Percentiles rank a stretch among this genome's conserved stretches.
Evolutionary conservation across 2,329 filamentous ascomycete genomes (phyloP).

Genomic region (Teratosphaeria epicoccoides): DNA sequence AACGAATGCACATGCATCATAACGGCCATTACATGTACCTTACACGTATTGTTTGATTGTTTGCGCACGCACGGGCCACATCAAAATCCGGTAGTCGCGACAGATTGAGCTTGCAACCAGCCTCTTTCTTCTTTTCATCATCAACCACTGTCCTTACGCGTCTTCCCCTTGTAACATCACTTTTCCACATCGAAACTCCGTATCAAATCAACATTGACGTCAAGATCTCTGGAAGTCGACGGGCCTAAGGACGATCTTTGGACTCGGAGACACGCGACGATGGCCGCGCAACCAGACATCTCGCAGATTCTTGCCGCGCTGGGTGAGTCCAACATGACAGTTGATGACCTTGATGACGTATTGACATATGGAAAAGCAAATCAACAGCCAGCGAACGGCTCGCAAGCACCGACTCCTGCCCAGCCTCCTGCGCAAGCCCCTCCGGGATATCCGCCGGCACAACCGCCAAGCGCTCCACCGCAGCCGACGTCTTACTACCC

Average conservation of each 20-base stretch:
- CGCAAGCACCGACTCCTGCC: constrained; percentile 34
- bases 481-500: constrained; percentile 37
- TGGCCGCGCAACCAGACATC: constrained; percentile 39
- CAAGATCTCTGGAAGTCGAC: not conserved
- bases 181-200: not conserved
- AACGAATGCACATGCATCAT: no score
- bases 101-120: not conserved
- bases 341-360: not conserved
- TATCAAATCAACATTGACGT: not conserved
- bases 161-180: not conserved
- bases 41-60: no score
- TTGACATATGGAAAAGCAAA: constrained; percentile 30
- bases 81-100: not conserved
- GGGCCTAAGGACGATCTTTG: not conserved
- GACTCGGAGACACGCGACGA: constrained; percentile 14
- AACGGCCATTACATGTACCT: no score
- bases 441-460: constrained; percentile 35
- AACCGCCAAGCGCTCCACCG: constrained; percentile 24
- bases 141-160: not conserved
- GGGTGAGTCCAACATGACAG: constrained; percentile 24
- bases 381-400: constrained; percentile 26
- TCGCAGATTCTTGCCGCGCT: constrained; percentile 42
- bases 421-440: constrained; percentile 33
- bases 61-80: not conserved
- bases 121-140: not conserved